Conservation (phyloP, 1,284 basidiomycete species). For the Ustilago lituana region DNA sequence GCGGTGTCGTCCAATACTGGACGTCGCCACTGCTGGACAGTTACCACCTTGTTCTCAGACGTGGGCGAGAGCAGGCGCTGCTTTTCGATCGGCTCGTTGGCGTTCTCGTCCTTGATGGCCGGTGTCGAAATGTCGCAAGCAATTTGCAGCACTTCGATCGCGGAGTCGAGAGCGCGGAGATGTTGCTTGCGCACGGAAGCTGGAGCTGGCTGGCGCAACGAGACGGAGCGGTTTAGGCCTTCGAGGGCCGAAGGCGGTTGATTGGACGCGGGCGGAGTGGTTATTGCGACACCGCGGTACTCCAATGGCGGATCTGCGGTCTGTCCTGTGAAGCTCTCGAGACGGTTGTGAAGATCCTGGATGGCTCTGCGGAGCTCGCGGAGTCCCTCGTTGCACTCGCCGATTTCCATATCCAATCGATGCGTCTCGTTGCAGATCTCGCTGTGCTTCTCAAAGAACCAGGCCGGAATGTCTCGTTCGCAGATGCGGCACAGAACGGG, state of each 20-base stretch:
- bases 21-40: conserved; percentile 54
- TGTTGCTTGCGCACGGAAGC: conserved; percentile 68
- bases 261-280: conserved; percentile 55
- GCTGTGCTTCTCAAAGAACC: conserved; percentile 99
- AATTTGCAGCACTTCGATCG: conserved; percentile 83
- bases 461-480: conserved; percentile 93
- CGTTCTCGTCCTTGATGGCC: conserved; percentile 81
- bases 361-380: conserved; percentile 82
- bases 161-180: conserved; percentile 78
- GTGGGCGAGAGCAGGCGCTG: conserved; percentile 82
- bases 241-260: conserved; percentile 67
- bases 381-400: conserved; percentile 91
- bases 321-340: conserved; percentile 44
- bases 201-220: conserved; percentile 50
- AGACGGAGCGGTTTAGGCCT: conserved; percentile 55
- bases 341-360: conserved; percentile 44
- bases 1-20: conserved; percentile 76
- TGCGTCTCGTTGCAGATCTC: conserved; percentile 98
- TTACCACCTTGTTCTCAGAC: conserved; percentile 56
- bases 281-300: conserved; percentile 82
- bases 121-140: conserved; percentile 87
- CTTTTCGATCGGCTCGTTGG: conserved; percentile 84
- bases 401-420: conserved; percentile 92
- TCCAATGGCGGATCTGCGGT: conserved; percentile 70
- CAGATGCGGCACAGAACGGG: conserved; percentile 98